A percentile compares a stretch with the other conserved stretches of the same genome.
Conservation (phyloP, 1,284 basidiomycete species). For the Waitea zeae region DNA sequence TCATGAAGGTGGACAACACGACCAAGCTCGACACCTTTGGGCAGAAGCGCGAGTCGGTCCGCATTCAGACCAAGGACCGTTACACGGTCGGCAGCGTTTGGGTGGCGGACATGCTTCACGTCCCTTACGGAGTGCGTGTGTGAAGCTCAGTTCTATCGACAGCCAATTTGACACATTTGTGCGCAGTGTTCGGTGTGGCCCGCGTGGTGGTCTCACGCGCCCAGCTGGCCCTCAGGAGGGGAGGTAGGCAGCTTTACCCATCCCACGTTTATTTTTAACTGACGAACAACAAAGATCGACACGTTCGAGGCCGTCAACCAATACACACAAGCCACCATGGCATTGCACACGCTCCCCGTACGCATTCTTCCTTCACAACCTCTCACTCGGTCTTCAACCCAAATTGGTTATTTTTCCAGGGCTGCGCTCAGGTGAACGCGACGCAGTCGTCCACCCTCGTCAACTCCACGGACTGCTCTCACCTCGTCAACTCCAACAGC, state of each 20-base stretch:
- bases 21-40: constrained; percentile 33
- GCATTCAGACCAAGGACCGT: constrained; percentile 38
- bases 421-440: constrained; percentile 34
- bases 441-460: constrained; percentile 30
- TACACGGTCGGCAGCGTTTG: constrained; percentile 50
- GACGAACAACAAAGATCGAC: no score
- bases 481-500: constrained; percentile 31
- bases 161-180: constrained; percentile 1
- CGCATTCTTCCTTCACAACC: no score
- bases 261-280: no score
- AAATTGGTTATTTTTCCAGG: constrained; percentile 13
- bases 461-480: constrained; percentile 44
- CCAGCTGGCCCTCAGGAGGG: constrained; percentile 44
- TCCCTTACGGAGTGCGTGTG: constrained; percentile 35
- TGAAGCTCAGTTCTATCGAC: constrained; percentile 2
- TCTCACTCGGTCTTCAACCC: not conserved
- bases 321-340: constrained; percentile 43
- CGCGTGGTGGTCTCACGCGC: constrained; percentile 47
- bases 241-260: no score
- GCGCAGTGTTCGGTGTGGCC: constrained; percentile 58
- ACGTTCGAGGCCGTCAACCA: constrained; percentile 64
- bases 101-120: constrained; percentile 48
- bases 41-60: constrained; percentile 53
- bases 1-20: constrained; percentile 60
- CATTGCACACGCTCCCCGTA: constrained; percentile 44